Percentiles rank a stretch among this genome's conserved stretches.
phyloP scores from a whole-genome alignment of 1,284 basidiomycete genomes.

The Apiotrichum sp. region DNA sequence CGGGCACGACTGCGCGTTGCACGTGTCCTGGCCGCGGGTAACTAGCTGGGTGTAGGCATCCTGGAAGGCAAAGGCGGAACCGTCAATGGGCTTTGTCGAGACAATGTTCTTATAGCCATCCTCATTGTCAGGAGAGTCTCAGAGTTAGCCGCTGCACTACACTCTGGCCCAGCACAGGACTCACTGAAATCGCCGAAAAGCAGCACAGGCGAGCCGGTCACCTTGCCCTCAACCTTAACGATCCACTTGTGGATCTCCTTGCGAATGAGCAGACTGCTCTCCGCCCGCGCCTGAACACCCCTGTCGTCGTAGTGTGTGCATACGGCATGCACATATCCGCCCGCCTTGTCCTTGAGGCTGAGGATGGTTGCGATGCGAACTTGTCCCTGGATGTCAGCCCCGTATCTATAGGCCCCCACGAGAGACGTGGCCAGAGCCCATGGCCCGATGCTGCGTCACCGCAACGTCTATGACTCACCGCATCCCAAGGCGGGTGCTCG shows the following conservation, averaged over 20 bases:
- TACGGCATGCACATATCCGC: conserved; percentile 33
- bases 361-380: conserved; percentile 42
- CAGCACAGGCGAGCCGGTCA: conserved; percentile 20
- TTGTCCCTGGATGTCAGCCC: conserved; percentile 21
- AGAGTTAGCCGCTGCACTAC: neutral
- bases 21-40: conserved; percentile 4
- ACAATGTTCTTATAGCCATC: conserved; percentile 42
- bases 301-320: conserved; percentile 45
- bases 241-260: conserved; percentile 29
- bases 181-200: conserved; percentile 44
- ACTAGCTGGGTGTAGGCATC: conserved; percentile 30
- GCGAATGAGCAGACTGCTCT: conserved; percentile 38
- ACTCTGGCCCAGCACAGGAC: conserved; percentile 5
- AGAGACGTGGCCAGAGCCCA: neutral
- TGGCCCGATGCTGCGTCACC: neutral
- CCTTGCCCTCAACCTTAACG: conserved; percentile 16
- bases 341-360: conserved; percentile 20
- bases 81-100: conserved; percentile 22
- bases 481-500: conserved; percentile 42
- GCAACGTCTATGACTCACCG: conserved; percentile 26
- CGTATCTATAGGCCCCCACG: neutral
- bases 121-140: conserved; percentile 42
- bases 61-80: conserved; percentile 29
- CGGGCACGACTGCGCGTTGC: conserved; percentile 22
- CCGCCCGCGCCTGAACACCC: conserved; percentile 31